Base-by-base conservation (phyloP, 2,329 filamentous ascomycete species). In the Kalmusia sp. region DNA sequence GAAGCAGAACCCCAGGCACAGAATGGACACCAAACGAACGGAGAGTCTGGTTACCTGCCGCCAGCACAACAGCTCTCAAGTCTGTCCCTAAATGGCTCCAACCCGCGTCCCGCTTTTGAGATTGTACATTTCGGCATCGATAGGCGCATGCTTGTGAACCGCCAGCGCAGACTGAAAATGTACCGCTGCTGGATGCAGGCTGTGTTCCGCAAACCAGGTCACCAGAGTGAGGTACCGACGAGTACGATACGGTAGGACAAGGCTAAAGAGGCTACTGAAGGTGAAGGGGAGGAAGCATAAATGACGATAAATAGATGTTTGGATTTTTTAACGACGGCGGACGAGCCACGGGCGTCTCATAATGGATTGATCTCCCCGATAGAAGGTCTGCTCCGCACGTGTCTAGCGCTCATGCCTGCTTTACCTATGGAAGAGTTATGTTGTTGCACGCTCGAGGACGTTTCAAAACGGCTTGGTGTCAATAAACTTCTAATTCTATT, bases 101-200 rank as follows among this genome's bases (percentile, higher is more conserved):
- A 9, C 9, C 55, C 61, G 4, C 51, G 60, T 3, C 71, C 73
- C 0, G 53, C 57, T 0, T 80, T 98, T 65, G 85, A 92, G 43
- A 79, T 96, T 40, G 78, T 90, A 51, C 85, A 95, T 40, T 82
- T 98, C 30, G 95, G 89, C 22, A 84, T 93, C 50, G 95, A 99
- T 72, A 87, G 92, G 61, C 87, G 95, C 54, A 83, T 99, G 79
- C 82, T 99, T 50, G 92, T 99, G 51, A 99, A 99, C 73, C 86
- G 95, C 60, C 91, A 93, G 49, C 85, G 88, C 68, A 89, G 92
- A 76, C 80, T 96, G 43, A 99, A 98, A 78, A 99, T 99, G 95
- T 98, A 98, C 76, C 87, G 95, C 56, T 98, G 93, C 79, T 99
- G 95, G 92, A 85, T 96, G 72, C 91, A 96, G 75, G 91, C 90